Evolutionary conservation across 192 early-diverging fungal species (phyloP), one percentile per base, ranked within the genome.

Genomic region (Backusella psychrophila): DNA sequence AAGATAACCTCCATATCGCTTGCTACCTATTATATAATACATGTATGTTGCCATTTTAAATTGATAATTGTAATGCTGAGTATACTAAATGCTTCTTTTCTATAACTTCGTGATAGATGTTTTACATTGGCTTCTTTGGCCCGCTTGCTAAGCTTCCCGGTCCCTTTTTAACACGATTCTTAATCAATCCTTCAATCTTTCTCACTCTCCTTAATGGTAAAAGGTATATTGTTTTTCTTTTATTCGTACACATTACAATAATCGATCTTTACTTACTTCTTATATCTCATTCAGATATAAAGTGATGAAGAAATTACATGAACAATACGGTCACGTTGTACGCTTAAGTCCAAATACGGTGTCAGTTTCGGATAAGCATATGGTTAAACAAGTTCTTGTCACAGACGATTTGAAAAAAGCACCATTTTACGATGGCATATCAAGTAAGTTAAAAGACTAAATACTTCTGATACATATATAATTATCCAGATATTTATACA

Each of bases 351-450:
- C 69, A 29, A 46, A 23, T 11, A 6, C 19, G 4, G 31, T 84
- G 12, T 49, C 53, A 17, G 59, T 84, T 21, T 41, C 79, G 0
- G 82, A 84, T 56, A 84, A 81, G 75, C 49, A 63, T 41, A 81
- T 81, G 67, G 14, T 76, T 29, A 84, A 84, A 59, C 73, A 84
- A 66, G 70, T 84, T 6, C 63, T 81, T 35, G 72, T 69, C 19
- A 76, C 68, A 35, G 71, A 77, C 46, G 80, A 81, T 65, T 81
- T 38, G 44, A 65, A 33, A 81, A 81, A 71, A 39, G 75, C n/a
- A 19, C 52, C 15, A 29, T 44, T 17, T 19, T 81, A 81, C 23
- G 72, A 73, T 34, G 66, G 41, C 1, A 49, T 73, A 33, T 31
- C 41, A 69, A 41, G 77, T 78, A 74, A 78, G 77, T 23, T 26